Base-by-base conservation (phyloP, 2,329 filamentous ascomycete species). In the Arthrobotrys pseudoclavata region DNA sequence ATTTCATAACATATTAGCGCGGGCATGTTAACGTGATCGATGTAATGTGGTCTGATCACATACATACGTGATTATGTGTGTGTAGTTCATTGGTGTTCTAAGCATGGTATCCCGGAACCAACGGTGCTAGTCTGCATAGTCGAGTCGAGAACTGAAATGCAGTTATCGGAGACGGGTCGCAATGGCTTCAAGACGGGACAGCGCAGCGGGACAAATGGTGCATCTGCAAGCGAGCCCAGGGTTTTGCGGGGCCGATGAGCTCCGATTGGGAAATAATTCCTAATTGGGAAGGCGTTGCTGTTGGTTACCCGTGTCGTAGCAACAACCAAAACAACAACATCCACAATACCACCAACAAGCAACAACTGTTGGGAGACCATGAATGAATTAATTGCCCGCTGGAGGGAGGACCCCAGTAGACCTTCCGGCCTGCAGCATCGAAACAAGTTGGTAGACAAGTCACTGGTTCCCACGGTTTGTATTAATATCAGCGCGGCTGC, bases 181-280 rank as follows among this genome's bases (percentile, higher is more conserved):
- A 26, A 18, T 57, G 52, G 52, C 52, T 40, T 57, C 10, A 42
- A 42, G 18, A 60, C 55, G 55, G 55, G 55, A 60, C 55, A 60
- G 55, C 34, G 26, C 55, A 60, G 31, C 55, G 31, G 34, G 55
- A 57, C 55, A 60, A n/a, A 40, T 37, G 52, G 52, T 57, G 24
- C 50, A 29, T 29, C 24, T 60, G 55, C 55, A 60, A 60, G 55
- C 55, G 31, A 60, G 55, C 55, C 34, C 34, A 60, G 55, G 55
- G 55, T 18, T 24, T 60, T 60, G 55, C 55, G 55, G 55, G 55
- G 55, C 52, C 34, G 55, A 60, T 60, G 55, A 60, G 55, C 55
- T 60, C 55, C 4, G 34, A 29, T 40, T 15, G 34, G 55, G 55
- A 60, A 60, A 60, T 60, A 60, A 42, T 24, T 42, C 55, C 34